Evolutionary conservation across 1,284 basidiomycete genomes (phyloP).

Genomic region (Ganoderma multipileum): DNA sequence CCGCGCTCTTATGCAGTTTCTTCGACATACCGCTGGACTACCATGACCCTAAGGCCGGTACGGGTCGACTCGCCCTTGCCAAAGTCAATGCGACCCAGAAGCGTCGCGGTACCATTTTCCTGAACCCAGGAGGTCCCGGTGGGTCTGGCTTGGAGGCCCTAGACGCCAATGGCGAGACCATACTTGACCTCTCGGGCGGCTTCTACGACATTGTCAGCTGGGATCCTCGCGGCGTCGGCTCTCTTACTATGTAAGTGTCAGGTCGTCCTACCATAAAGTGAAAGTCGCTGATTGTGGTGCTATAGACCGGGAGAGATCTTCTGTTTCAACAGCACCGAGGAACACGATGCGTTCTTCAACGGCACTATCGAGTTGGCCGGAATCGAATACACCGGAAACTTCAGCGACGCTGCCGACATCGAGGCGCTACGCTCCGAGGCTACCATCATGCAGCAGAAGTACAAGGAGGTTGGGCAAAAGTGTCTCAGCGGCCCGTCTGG

Average conservation of each 20-base stretch:
- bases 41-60: not conserved
- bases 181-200: conserved; percentile 18
- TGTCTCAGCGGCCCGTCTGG: conserved; percentile 15
- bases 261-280: not conserved
- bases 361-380: conserved; percentile 18
- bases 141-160: conserved; percentile 14
- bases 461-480: conserved; percentile 18
- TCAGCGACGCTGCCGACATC: conserved; percentile 16
- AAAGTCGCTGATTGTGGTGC: not conserved
- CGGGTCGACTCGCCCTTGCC: conserved; percentile 1
- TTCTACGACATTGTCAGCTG: conserved; percentile 23
- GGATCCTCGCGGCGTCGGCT: conserved; percentile 25
- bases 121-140: conserved; percentile 28
- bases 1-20: not conserved
- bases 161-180: not conserved
- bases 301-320: conserved; percentile 23
- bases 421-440: conserved; percentile 15
- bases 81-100: conserved; percentile 1
- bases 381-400: conserved; percentile 24
- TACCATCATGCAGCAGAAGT: conserved; percentile 18
- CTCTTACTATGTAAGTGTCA: conserved; percentile 17
- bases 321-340: conserved; percentile 18
- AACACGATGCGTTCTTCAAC: conserved; percentile 20
- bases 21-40: conserved; percentile 9
- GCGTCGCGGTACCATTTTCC: conserved; percentile 15